Percentiles rank a stretch among this genome's conserved stretches.
These are phyloP conservation scores for Cyclospora cayetanensis DNA, from an alignment of 169 alveolate species.

Conservation along the genomic window DNA sequence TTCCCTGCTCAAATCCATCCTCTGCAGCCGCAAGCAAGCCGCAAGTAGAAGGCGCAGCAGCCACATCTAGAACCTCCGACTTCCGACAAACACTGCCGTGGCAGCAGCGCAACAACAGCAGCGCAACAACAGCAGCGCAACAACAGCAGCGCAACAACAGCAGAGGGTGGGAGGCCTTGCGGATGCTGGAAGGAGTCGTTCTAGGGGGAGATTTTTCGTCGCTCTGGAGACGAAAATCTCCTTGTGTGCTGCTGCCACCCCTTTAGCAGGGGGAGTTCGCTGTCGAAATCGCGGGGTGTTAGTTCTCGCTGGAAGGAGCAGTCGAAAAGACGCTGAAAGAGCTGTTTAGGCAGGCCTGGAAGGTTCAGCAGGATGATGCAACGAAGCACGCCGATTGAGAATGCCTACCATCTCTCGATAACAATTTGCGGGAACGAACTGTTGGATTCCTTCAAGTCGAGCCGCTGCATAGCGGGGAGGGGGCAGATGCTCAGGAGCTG, in stretches of 20 bases:
- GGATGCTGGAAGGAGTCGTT: too few relatives aligned
- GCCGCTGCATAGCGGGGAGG: conserved; percentile 78
- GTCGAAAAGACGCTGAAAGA: not conserved
- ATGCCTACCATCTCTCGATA: conserved; percentile 76
- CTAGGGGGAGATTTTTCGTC: too few relatives aligned
- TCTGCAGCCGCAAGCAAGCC: not conserved
- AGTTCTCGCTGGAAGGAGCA: too few relatives aligned
- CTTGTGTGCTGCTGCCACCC: too few relatives aligned
- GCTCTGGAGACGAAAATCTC: too few relatives aligned
- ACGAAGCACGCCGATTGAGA: too few relatives aligned
- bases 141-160: not conserved
- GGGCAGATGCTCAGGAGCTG: conserved; percentile 83
- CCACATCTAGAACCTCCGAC: conserved; percentile 27
- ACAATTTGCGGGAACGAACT: conserved; percentile 78
- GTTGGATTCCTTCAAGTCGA: conserved; percentile 68
- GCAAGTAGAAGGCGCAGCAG: not conserved
- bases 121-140: not conserved
- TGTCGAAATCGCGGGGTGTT: too few relatives aligned
- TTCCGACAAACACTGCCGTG: not conserved
- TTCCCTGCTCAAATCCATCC: conserved; percentile 77
- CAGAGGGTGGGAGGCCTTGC: too few relatives aligned
- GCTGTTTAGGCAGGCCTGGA: too few relatives aligned
- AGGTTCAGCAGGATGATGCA: too few relatives aligned
- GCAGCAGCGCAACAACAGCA: not conserved
- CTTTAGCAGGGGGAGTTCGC: too few relatives aligned